Base-by-base conservation (phyloP, 345 rosid species). In the Arabidopsis thaliana region DNA sequence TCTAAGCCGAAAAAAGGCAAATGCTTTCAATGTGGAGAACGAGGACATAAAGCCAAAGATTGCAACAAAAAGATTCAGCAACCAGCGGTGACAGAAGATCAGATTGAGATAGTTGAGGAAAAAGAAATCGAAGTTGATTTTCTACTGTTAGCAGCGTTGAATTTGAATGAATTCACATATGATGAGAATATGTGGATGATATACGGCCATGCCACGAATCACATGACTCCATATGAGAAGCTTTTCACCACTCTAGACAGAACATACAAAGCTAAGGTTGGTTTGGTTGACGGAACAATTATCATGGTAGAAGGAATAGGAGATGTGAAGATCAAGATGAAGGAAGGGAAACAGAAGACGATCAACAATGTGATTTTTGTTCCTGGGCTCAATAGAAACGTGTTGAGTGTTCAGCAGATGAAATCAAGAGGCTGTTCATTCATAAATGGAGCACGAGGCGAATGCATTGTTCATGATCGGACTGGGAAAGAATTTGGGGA, bases 301-400 rank as follows among this genome's bases (percentile, higher is more conserved):
- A 3, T 73, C 12, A 8, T 52, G 55, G 77, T 20, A 1, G 70
- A 73, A 63, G 77, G 77, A 42, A 22, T 1, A 23, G 77, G 77
- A 42, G 56, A 53, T 34, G 46, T 73, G 0, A 73, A 53, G 71
- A 9, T 64, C 22, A 20, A 13, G 48, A 73, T 73, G 77, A 73
- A 73, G 71, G 64, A 24, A 3, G 64, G 71, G 46, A 73, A 73
- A 71, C 58, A 55, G 77, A 73, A 64, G 77, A 74, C 78, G n/a
- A 45, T 74, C 57, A 44, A 0, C 1, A n/a, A 55, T 53, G 71
- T 64, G 71, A 41, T 73, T 53, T 73, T 53, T 44, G 77, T 73
- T 22, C 71, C 64, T 0, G 64, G 77, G 25, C 34, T 73, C 56
- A 73, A 53, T 30, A 73, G 77, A n/a, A 73, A 73, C 46, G 71